These are phyloP conservation scores for Phytopythium aichiense DNA, from an alignment of 352 stramenopile species.

Conservation along the genomic window DNA sequence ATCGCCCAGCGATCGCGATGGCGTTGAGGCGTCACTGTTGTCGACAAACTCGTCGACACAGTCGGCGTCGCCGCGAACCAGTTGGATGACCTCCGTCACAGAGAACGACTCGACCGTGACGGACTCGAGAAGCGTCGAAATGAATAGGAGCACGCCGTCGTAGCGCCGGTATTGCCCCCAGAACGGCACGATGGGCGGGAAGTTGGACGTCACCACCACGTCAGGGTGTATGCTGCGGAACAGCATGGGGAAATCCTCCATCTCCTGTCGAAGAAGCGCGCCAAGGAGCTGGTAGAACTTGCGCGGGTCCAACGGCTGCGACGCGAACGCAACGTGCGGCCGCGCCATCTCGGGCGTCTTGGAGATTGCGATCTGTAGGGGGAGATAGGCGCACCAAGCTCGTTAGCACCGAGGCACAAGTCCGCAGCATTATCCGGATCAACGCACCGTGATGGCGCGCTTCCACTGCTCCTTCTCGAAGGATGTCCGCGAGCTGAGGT, in stretches of 20 bases:
- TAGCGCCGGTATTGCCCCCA: conserved; percentile 84
- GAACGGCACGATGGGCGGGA: conserved; percentile 82
- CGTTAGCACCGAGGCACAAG: background rate
- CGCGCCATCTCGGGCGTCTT: conserved; percentile 39
- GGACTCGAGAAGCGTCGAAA: conserved; percentile 76
- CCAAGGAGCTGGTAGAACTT: conserved; percentile 77
- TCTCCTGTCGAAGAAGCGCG: conserved; percentile 57
- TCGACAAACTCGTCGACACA: conserved; percentile 51
- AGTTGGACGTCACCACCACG: conserved; percentile 76
- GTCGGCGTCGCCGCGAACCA: conserved; percentile 64
- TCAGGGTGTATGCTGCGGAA: conserved; percentile 80
- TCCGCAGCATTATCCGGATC: background rate
- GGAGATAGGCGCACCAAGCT: background rate
- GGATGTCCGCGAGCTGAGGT: conserved; percentile 66
- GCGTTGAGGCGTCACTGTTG: conserved; percentile 16
- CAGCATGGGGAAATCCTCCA: conserved; percentile 67
- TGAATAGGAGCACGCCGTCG: conserved; percentile 73
- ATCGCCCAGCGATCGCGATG: conserved; percentile 19
- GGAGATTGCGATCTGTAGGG: conserved; percentile 43
- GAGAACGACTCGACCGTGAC: conserved; percentile 74
- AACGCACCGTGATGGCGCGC: conserved; percentile 51
- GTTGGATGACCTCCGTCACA: conserved; percentile 66
- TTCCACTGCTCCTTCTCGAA: conserved; percentile 86
- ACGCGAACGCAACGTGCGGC: conserved; percentile 64
- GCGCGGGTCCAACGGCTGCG: conserved; percentile 55